Conservation (phyloP, 2,329 filamentous ascomycete species). For the Aspergillus hiratsukae region DNA sequence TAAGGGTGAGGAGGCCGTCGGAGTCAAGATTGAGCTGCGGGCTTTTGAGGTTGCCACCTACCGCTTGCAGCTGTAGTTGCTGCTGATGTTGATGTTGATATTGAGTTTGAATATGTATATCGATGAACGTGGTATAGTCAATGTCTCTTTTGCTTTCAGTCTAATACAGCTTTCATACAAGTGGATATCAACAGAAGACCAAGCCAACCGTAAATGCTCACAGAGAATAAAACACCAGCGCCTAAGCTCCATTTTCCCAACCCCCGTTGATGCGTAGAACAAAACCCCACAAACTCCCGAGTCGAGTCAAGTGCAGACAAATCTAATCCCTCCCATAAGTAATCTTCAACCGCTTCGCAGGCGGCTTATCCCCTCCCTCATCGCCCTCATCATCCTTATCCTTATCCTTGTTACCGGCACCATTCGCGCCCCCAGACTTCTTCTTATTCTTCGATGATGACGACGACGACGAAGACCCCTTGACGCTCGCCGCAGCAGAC, state of each 20-base stretch:
- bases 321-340: slow-evolving; percentile 41
- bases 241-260: not conserved
- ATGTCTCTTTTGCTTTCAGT: not conserved
- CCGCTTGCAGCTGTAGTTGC: slow-evolving; percentile 55
- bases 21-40: slow-evolving; percentile 62
- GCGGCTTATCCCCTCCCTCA: slow-evolving; percentile 32
- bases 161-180: not conserved
- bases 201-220: not conserved
- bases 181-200: slow-evolving; percentile 2
- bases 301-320: not conserved
- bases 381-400: slow-evolving; percentile 31
- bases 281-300: slow-evolving; percentile 2
- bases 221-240: not conserved
- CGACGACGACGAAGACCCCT: slow-evolving; percentile 18
- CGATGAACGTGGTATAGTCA: not conserved
- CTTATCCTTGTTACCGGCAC: slow-evolving; percentile 11
- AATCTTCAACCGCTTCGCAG: slow-evolving; percentile 43
- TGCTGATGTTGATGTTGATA: not conserved
- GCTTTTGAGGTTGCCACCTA: slow-evolving; percentile 85
- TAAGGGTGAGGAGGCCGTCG: slow-evolving; percentile 30
- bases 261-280: not conserved
- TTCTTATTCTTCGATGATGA: slow-evolving; percentile 41
- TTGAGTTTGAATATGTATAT: slow-evolving; percentile 2
- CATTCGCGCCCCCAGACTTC: slow-evolving; percentile 24
- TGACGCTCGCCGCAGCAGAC: slow-evolving; percentile 27